Percentiles rank a stretch among this genome's conserved stretches.
These are phyloP conservation scores for Saturnispora bothae DNA, from an alignment of 805 yeast genomes.

Conservation along the genomic window DNA sequence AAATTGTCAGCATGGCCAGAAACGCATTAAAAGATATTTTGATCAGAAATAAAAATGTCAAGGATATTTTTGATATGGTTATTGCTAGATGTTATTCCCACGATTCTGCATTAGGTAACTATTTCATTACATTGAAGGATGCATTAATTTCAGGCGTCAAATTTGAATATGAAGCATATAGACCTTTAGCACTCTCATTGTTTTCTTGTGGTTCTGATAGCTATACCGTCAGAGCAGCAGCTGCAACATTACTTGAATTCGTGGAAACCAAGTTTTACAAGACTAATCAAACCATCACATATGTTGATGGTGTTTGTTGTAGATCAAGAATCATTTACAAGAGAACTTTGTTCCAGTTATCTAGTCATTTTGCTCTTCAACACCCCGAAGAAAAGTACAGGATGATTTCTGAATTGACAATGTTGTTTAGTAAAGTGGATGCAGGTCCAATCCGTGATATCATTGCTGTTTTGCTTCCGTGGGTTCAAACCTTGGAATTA, in stretches of 20 bases:
- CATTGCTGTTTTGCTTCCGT: constrained; percentile 72
- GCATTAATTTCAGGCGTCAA: constrained; percentile 42
- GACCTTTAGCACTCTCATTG: constrained; percentile 62
- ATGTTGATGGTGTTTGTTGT: constrained; percentile 62
- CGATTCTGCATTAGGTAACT: constrained; percentile 48
- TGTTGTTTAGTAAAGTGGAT: constrained; percentile 52
- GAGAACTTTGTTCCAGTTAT: constrained; percentile 70
- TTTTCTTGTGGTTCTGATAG: constrained; percentile 72
- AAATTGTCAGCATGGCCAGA: constrained; percentile 52
- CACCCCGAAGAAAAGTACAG: constrained; percentile 50
- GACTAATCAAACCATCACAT: constrained; percentile 43
- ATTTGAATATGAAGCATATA: constrained; percentile 46
- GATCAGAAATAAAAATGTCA: constrained; percentile 43
- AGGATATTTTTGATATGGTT: constrained; percentile 45
- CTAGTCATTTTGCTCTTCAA: constrained; percentile 56
- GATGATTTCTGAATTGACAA: constrained; percentile 63
- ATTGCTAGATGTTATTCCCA: constrained; percentile 62
- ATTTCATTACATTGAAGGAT: constrained; percentile 62
- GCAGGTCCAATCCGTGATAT: constrained; percentile 63
- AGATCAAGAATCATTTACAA: constrained; percentile 76
- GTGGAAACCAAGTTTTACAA: constrained; percentile 54
- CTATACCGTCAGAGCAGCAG: constrained; percentile 55
- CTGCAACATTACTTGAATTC: constrained; percentile 57
- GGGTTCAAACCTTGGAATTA: constrained; percentile 80
- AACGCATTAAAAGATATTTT: constrained; percentile 63